Percentiles rank a stretch among this genome's conserved stretches.
These are phyloP conservation scores for Saccharomyces pastorianus DNA, from an alignment of 1,139 yeast species.

Conservation along the genomic window DNA sequence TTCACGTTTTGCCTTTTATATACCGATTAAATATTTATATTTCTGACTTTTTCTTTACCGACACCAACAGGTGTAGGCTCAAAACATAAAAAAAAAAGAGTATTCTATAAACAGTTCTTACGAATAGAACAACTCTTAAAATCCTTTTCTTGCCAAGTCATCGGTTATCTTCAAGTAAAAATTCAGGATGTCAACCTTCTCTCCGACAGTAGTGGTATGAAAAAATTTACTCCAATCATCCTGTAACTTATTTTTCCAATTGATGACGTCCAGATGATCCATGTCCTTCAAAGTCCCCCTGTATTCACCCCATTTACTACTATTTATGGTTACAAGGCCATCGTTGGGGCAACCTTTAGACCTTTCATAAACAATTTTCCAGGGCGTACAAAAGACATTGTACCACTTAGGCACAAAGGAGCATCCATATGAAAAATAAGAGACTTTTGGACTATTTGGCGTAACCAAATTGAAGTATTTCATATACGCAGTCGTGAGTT, in stretches of 20 bases:
- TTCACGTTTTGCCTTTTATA: neutral
- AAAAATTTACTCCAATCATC: constrained; percentile 26
- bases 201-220: constrained; percentile 3
- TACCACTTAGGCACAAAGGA: constrained; percentile 54
- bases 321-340: constrained; percentile 73
- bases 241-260: constrained; percentile 62
- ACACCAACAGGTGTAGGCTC: neutral
- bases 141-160: constrained; percentile 56
- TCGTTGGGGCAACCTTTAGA: constrained; percentile 56
- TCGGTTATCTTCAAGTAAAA: constrained; percentile 70
- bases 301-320: constrained; percentile 79
- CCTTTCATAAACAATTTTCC: constrained; percentile 45
- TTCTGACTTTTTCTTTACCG: neutral
- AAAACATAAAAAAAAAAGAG: neutral
- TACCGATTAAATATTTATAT: neutral
- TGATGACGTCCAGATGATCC: constrained; percentile 79
- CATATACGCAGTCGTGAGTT: constrained; percentile 54
- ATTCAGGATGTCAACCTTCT: constrained; percentile 53
- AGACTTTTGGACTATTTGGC: constrained; percentile 50
- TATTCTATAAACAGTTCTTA: neutral
- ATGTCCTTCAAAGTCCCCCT: constrained; percentile 69
- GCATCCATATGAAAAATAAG: constrained; percentile 81
- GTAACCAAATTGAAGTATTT: constrained; percentile 46
- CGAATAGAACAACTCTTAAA: constrained; percentile 30
- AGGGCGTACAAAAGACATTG: constrained; percentile 54